Percentiles rank a stretch among this genome's conserved stretches.
Conservation (phyloP, 2,329 filamentous ascomycete genomes). For the Colletotrichum agaves region DNA sequence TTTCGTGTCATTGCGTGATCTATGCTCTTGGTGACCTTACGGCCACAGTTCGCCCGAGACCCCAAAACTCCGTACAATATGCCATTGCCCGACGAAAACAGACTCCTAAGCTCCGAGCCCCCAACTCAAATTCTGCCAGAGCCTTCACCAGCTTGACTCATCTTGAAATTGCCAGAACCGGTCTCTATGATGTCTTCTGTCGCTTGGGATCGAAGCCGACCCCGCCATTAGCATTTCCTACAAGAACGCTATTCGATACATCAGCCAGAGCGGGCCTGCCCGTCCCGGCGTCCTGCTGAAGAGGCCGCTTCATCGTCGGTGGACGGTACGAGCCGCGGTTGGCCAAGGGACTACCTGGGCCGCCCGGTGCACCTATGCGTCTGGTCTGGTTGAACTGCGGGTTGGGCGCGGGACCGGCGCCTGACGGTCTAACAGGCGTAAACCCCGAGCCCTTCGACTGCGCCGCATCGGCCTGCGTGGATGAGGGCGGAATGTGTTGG, state of each 20-base stretch:
- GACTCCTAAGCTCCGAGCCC: constrained; percentile 17
- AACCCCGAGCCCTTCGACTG: constrained; percentile 38
- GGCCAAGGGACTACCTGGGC: constrained; percentile 64
- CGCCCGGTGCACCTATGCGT: constrained; percentile 68
- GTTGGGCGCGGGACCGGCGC: constrained; percentile 52
- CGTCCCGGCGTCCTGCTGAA: constrained; percentile 40
- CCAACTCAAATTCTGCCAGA: neutral
- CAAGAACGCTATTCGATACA: constrained; percentile 57
- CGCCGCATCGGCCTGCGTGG: constrained; percentile 40
- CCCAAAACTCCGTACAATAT: constrained; percentile 5
- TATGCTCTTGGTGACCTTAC: no score
- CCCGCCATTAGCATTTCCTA: constrained; percentile 37
- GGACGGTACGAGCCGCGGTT: constrained; percentile 70
- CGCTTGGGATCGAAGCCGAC: constrained; percentile 61
- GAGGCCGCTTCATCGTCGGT: constrained; percentile 59
- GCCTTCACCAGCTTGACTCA: no score
- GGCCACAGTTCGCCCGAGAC: neutral
- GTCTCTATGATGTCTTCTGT: constrained; percentile 54
- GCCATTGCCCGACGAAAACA: neutral
- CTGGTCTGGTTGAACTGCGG: constrained; percentile 64
- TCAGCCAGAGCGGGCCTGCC: constrained; percentile 61
- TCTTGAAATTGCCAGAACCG: no score
- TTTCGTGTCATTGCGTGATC: no score
- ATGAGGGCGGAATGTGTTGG: constrained; percentile 60
- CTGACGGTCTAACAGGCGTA: constrained; percentile 31